These are phyloP conservation scores for Rhizoclosmatium sp. DNA, from an alignment of 192 early-diverging fungal species.

Conservation along the genomic window DNA sequence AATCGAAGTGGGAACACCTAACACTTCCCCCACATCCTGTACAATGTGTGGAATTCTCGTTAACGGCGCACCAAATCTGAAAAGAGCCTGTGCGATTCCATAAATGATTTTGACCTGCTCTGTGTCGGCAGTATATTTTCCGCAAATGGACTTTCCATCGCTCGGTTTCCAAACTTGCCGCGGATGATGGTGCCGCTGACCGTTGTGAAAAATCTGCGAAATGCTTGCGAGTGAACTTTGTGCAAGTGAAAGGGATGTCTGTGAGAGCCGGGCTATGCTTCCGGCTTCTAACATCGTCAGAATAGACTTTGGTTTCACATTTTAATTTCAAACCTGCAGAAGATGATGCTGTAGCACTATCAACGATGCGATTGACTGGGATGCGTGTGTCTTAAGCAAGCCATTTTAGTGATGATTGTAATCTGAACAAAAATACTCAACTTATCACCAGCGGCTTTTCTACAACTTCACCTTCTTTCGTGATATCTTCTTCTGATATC, in stretches of 20 bases:
- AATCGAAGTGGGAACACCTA: slow-evolving; percentile 5
- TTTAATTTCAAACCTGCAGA: not conserved
- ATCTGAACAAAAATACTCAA: not conserved
- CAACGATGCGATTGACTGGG: too few species aligned
- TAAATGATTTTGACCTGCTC: slow-evolving; percentile 16
- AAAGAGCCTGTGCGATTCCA: slow-evolving; percentile 18
- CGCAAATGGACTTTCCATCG: not conserved
- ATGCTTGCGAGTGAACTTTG: not conserved
- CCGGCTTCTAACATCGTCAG: not conserved
- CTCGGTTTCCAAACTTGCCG: slow-evolving; percentile 8
- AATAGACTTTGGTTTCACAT: not conserved
- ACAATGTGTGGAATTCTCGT: slow-evolving; percentile 3
- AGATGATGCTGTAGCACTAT: too few species aligned
- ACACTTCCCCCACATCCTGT: not conserved
- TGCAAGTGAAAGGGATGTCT: not conserved
- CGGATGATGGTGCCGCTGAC: not conserved
- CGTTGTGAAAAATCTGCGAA: not conserved
- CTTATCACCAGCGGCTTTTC: not conserved
- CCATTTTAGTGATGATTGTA: not conserved
- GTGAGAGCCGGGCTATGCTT: not conserved
- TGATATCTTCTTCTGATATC: not conserved
- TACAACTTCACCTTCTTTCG: not conserved
- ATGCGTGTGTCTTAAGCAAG: not conserved
- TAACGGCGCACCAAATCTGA: slow-evolving; percentile 20
- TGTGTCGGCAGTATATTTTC: slow-evolving; percentile 12